These are phyloP conservation scores for Pseudonitzschia pungens DNA, from an alignment of 108 stramenopile genomes.

Conservation along the genomic window DNA sequence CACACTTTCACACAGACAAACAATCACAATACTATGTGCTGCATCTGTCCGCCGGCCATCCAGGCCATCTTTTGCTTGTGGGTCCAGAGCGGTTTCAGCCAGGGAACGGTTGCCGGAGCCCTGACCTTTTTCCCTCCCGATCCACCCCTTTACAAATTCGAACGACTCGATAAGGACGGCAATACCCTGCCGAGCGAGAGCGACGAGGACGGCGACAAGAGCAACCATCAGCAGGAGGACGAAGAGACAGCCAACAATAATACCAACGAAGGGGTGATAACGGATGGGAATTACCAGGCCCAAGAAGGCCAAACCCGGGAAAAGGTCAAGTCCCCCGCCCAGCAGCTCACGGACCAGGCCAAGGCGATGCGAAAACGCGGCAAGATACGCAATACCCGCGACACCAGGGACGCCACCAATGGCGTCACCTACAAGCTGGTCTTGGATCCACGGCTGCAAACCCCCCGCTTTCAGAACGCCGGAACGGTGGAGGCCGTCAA, in stretches of 20 bases:
- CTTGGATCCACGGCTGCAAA: slow-evolving; percentile 47
- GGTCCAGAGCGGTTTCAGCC: slow-evolving; percentile 79
- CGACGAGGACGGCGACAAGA: slow-evolving; percentile 15
- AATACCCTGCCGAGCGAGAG: slow-evolving; percentile 52
- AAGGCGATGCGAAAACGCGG: slow-evolving; percentile 56
- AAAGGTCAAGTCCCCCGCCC: slow-evolving; percentile 56
- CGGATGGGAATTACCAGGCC: slow-evolving; percentile 28
- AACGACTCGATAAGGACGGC: slow-evolving; percentile 57
- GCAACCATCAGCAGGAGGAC: slow-evolving; percentile 22
- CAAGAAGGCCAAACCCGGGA: slow-evolving; percentile 41
- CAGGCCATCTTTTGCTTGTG: slow-evolving; percentile 82
- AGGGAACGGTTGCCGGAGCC: slow-evolving; percentile 81
- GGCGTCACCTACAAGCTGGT: slow-evolving; percentile 57
- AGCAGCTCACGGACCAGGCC: slow-evolving; percentile 67
- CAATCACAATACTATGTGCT: slow-evolving; percentile 38
- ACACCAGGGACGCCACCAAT: slow-evolving; percentile 57
- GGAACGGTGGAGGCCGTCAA: slow-evolving; percentile 62
- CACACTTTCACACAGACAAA: neutral
- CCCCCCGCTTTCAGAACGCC: slow-evolving; percentile 41
- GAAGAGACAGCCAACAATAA: too few species aligned
- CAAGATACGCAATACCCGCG: slow-evolving; percentile 56
- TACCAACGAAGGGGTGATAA: slow-evolving; percentile 25
- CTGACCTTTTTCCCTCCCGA: slow-evolving; percentile 89
- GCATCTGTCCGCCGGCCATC: slow-evolving; percentile 85
- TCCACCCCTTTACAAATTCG: slow-evolving; percentile 79